phyloP scores from a whole-genome alignment of 2,329 filamentous ascomycete species.

The Teratosphaeria epicoccoides region DNA sequence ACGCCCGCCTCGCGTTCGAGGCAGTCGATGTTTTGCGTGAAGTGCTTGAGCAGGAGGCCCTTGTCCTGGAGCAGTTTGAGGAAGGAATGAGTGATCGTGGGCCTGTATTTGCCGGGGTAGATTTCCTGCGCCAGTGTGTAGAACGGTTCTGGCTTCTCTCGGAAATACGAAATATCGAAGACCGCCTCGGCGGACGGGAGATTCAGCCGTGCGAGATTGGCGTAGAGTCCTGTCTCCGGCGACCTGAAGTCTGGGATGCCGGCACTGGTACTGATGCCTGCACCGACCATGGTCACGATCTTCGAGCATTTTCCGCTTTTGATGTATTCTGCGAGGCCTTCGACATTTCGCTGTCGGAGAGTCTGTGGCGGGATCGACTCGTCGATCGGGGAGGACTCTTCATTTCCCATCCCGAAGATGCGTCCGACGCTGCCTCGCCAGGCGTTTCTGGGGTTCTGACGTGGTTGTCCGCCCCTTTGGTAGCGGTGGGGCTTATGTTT shows the following conservation, averaged over 20 bases:
- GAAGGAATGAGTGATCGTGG: constrained; percentile 85
- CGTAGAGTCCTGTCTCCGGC: constrained; percentile 84
- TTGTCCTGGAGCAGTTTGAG: constrained; percentile 72
- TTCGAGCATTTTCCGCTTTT: constrained; percentile 53
- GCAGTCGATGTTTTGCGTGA: constrained; percentile 97
- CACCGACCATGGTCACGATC: constrained; percentile 78
- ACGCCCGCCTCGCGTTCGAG: constrained; percentile 82
- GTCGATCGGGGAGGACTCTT: constrained; percentile 58
- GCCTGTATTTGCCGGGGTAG: constrained; percentile 79
- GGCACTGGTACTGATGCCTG: constrained; percentile 64
- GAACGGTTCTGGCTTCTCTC: constrained; percentile 73
- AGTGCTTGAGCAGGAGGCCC: constrained; percentile 68
- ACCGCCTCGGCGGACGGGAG: constrained; percentile 85
- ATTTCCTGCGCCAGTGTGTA: constrained; percentile 86
- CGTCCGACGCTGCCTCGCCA: constrained; percentile 14
- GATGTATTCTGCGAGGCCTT: constrained; percentile 72
- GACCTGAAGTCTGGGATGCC: constrained; percentile 89
- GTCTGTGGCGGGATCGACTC: constrained; percentile 54
- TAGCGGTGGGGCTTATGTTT: constrained; percentile 36
- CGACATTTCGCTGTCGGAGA: constrained; percentile 57
- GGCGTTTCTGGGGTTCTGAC: constrained; percentile 16
- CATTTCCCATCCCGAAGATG: constrained; percentile 67
- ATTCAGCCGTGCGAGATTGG: constrained; percentile 76
- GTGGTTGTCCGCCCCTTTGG: constrained; percentile 20
- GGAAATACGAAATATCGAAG: constrained; percentile 87